Percentiles rank a stretch among this genome's conserved stretches.
These are phyloP conservation scores for Eucalyptus decipiens DNA, from an alignment of 345 rosid species.

Conservation along the genomic window DNA sequence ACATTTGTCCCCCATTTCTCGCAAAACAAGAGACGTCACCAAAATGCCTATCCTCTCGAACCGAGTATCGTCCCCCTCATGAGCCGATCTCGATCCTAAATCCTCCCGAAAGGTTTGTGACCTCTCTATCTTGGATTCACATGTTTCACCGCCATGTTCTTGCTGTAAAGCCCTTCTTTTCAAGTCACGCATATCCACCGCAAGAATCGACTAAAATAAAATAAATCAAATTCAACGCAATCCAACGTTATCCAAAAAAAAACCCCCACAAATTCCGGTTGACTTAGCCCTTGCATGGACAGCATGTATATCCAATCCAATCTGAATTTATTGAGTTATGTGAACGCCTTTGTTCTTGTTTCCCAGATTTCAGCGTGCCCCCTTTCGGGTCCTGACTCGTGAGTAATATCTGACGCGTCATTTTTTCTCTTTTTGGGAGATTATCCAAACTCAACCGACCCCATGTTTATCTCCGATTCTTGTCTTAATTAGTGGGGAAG, in stretches of 20 bases:
- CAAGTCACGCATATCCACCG: background rate
- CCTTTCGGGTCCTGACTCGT: background rate
- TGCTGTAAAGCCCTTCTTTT: background rate
- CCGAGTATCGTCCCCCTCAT: background rate
- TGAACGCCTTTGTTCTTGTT: background rate
- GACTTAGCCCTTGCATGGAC: background rate
- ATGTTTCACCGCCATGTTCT: background rate
- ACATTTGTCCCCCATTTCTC: background rate
- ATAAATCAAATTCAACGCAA: background rate
- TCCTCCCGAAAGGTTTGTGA: background rate
- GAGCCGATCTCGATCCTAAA: background rate
- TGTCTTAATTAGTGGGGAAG: background rate
- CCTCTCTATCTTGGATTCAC: background rate
- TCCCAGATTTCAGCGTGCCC: background rate
- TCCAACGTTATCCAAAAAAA: background rate
- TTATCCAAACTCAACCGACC: background rate
- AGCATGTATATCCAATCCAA: background rate
- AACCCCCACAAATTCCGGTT: background rate
- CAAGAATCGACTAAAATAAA: background rate
- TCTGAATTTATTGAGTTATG: background rate
- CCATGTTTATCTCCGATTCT: background rate
- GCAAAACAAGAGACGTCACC: background rate
- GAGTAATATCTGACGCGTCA: background rate
- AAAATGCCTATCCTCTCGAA: background rate
- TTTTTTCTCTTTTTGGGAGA: background rate